phyloP scores from a whole-genome alignment of 305 asterid genomes.

The Ajuga reptans region DNA sequence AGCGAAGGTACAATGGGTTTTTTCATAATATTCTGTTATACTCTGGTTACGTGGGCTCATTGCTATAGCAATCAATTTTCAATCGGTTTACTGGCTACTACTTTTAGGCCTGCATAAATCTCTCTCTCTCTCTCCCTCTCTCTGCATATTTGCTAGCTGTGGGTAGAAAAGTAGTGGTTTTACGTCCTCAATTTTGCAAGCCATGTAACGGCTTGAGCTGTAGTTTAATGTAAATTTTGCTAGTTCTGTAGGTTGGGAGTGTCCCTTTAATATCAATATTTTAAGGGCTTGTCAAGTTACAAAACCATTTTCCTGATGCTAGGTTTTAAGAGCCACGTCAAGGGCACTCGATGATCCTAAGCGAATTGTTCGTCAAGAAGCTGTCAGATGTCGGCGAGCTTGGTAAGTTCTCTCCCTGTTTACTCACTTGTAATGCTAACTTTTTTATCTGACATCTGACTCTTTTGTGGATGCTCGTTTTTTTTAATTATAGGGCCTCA shows the following conservation, averaged over 20 bases:
- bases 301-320: constrained; percentile 12
- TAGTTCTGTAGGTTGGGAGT: background rate
- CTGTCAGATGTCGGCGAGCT: constrained; percentile 72
- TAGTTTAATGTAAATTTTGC: background rate
- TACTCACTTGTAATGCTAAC: background rate
- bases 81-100: too few species aligned
- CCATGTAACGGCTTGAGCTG: background rate
- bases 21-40: background rate
- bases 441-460: constrained; percentile 4
- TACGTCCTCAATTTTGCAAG: background rate
- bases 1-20: constrained; percentile 42
- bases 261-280: background rate
- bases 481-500: constrained; percentile 43
- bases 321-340: constrained; percentile 69
- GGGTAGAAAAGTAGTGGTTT: background rate
- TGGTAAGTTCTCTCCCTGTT: constrained; percentile 40
- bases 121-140: background rate
- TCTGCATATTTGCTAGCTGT: background rate
- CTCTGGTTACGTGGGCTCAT: background rate
- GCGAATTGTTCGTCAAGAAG: constrained; percentile 78
- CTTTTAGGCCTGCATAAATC: too few species aligned
- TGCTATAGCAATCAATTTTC: background rate
- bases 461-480: constrained; percentile 7
- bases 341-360: constrained; percentile 86
- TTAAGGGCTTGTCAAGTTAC: constrained; percentile 6